A percentile compares a stretch with the other conserved stretches of the same genome.
Evolutionary conservation across 306 rosid species (phyloP).

Genomic region (Adenanthera pavonina): DNA sequence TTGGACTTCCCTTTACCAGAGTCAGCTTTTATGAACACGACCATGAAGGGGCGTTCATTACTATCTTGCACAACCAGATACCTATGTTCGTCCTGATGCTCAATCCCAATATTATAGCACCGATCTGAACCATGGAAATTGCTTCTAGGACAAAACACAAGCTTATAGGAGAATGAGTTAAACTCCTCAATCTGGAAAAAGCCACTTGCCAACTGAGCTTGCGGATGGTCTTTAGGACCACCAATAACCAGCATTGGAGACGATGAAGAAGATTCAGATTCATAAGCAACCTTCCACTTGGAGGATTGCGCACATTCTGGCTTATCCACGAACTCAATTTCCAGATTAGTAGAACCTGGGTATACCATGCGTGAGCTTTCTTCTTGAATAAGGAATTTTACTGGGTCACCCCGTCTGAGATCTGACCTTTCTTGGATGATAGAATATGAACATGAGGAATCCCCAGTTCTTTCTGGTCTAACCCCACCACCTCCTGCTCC

Average conservation of each 20-base stretch:
- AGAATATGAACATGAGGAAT: neutral
- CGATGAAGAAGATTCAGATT: neutral
- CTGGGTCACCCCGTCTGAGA: neutral
- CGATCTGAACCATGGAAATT: neutral
- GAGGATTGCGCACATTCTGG: conserved; percentile 26
- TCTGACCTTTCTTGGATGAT: neutral
- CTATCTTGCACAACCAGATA: too few species aligned
- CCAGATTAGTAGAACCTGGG: neutral
- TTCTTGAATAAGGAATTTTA: neutral
- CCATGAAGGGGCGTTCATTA: too few species aligned
- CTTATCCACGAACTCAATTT: conserved; percentile 1
- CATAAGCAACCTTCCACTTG: conserved; percentile 1
- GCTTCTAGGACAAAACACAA: neutral
- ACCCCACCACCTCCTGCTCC: neutral
- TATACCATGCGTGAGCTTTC: neutral
- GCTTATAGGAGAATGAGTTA: neutral
- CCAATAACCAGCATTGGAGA: conserved; percentile 25
- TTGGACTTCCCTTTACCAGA: too few species aligned
- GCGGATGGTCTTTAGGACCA: conserved; percentile 5
- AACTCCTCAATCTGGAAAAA: neutral
- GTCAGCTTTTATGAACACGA: too few species aligned
- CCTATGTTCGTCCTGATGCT: too few species aligned
- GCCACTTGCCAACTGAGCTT: neutral
- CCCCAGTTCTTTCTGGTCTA: neutral
- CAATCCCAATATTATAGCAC: conserved; percentile 1